phyloP scores from a whole-genome alignment of 1,284 basidiomycete genomes.

The Puccinia brachypodii region DNA sequence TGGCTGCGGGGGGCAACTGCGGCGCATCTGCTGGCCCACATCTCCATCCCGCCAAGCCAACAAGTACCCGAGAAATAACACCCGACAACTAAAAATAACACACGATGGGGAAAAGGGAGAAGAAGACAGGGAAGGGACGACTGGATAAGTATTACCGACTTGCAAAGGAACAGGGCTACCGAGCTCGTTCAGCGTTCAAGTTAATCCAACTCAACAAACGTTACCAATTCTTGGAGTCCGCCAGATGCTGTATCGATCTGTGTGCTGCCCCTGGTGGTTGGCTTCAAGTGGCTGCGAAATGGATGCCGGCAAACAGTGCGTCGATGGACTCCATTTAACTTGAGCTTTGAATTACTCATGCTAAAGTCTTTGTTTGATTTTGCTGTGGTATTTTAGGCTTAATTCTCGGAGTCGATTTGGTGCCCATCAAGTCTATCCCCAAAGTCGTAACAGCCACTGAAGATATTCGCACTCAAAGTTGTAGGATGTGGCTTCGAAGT shows the following conservation, averaged over 20 bases:
- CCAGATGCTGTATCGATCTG: conserved; percentile 94
- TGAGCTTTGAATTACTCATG: conserved; percentile 47
- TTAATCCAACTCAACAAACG: conserved; percentile 99
- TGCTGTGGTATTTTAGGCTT: conserved; percentile 40
- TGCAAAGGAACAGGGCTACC: conserved; percentile 88
- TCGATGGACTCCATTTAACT: conserved; percentile 59
- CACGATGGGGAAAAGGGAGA: conserved; percentile 46
- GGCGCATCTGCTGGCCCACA: conserved; percentile 6
- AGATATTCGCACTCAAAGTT: conserved; percentile 91
- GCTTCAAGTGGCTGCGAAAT: conserved; percentile 97
- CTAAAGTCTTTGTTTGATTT: background rate
- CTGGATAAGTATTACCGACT: conserved; percentile 57
- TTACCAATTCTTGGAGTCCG: conserved; percentile 84
- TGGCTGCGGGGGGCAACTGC: too few relatives aligned
- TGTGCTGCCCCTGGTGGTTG: conserved; percentile 99
- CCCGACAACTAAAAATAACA: background rate
- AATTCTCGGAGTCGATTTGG: conserved; percentile 79
- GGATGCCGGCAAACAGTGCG: conserved; percentile 95
- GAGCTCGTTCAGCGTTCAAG: conserved; percentile 99
- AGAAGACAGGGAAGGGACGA: conserved; percentile 45
- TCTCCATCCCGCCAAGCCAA: background rate
- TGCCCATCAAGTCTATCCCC: conserved; percentile 93
- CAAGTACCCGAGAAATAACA: background rate
- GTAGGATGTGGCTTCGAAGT: conserved; percentile 78
- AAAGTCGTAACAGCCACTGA: conserved; percentile 87